Percentiles rank a stretch among this genome's conserved stretches.
Evolutionary conservation across 345 rosid genomes (phyloP).

Genomic region (Nasturtium officinale): DNA sequence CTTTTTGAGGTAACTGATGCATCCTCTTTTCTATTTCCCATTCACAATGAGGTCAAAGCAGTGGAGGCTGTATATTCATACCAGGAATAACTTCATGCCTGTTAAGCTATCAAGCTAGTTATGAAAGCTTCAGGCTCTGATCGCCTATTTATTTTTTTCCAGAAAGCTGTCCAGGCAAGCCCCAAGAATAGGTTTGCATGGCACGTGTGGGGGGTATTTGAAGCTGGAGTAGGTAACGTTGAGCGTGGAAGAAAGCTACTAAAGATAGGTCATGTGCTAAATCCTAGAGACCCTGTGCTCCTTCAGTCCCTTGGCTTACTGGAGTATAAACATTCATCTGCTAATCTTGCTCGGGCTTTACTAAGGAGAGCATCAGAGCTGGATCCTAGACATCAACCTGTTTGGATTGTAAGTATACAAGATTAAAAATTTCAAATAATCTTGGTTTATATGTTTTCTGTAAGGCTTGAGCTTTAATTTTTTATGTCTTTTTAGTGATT

Average conservation of each 20-base stretch:
- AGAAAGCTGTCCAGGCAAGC: constrained; percentile 96
- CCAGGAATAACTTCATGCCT: constrained; percentile 4
- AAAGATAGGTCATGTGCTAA: constrained; percentile 87
- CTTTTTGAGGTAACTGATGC: constrained; percentile 74
- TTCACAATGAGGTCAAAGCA: constrained; percentile 3
- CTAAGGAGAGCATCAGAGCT: constrained; percentile 83
- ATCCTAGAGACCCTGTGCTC: constrained; percentile 93
- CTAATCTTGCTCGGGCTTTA: constrained; percentile 71
- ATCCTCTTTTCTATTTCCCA: not conserved
- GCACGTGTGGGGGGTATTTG: constrained; percentile 97
- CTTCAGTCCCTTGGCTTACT: constrained; percentile 90
- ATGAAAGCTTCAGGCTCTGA: constrained; percentile 17
- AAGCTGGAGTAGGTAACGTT: constrained; percentile 67
- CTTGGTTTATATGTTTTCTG: not conserved
- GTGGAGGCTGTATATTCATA: constrained; percentile 17
- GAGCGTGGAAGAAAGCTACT: constrained; percentile 83
- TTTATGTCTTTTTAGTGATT: not conserved
- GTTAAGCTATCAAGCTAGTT: constrained; percentile 7
- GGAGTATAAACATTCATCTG: constrained; percentile 81
- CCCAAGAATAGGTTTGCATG: constrained; percentile 96
- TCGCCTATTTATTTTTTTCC: constrained; percentile 14
- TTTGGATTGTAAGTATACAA: constrained; percentile 83
- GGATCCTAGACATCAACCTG: constrained; percentile 88
- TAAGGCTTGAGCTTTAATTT: not conserved
- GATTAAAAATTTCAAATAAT: constrained; percentile 16